These are phyloP conservation scores for Fusarium stilboides DNA, from an alignment of 2,329 filamentous ascomycete genomes.

Conservation along the genomic window DNA sequence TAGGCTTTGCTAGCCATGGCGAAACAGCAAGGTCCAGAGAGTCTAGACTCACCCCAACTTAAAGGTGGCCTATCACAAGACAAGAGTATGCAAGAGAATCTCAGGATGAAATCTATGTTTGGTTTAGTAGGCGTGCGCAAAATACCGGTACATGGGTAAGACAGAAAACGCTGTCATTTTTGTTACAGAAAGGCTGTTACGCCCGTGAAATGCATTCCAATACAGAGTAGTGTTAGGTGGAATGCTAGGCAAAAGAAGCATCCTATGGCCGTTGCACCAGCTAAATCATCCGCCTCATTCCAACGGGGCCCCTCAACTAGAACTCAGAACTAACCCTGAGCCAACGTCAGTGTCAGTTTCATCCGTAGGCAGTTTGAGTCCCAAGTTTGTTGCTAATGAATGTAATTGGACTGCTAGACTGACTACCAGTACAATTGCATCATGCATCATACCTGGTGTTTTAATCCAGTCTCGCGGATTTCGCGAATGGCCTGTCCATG, in stretches of 20 bases:
- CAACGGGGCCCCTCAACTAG: conserved; percentile 10
- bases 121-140: not conserved
- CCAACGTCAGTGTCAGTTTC: conserved; percentile 30
- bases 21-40: not conserved
- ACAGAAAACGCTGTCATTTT: no score
- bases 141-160: not conserved
- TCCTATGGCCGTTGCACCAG: conserved; percentile 15
- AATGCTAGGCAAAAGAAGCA: conserved; percentile 14
- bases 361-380: conserved; percentile 4
- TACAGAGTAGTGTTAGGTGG: conserved; percentile 3
- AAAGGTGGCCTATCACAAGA: conserved; percentile 9
- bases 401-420: not conserved
- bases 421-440: no score
- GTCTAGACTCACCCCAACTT: conserved; percentile 18
- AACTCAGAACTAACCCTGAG: not conserved
- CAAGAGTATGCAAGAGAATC: not conserved
- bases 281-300: conserved; percentile 27
- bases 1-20: conserved; percentile 2
- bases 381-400: not conserved
- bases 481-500: conserved; percentile 27
- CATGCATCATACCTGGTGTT: conserved; percentile 23
- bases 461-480: conserved; percentile 12
- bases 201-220: conserved; percentile 16
- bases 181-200: not conserved
- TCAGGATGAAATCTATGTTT: not conserved